phyloP scores from a whole-genome alignment of 2,329 filamentous ascomycete species.

The Fusarium nisikadoi region DNA sequence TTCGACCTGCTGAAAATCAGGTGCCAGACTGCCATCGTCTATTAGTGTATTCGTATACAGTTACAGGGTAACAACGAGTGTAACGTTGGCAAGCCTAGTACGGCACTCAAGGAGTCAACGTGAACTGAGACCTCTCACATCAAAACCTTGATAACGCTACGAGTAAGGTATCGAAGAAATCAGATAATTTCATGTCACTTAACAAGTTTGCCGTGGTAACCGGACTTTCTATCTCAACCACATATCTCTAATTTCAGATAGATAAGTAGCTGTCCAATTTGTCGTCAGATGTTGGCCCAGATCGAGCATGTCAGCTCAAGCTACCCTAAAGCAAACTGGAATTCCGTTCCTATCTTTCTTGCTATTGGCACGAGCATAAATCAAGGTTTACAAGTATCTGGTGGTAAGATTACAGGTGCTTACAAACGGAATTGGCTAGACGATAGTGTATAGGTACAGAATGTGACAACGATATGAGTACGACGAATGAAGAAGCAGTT shows the following conservation, averaged over 20 bases:
- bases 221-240: no score
- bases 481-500: constrained; percentile 8
- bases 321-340: neutral
- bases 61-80: neutral
- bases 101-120: neutral
- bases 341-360: neutral
- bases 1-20: neutral
- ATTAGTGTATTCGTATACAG: neutral
- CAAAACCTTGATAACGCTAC: neutral
- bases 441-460: neutral
- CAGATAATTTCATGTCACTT: neutral
- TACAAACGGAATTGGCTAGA: constrained; percentile 8
- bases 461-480: constrained; percentile 14
- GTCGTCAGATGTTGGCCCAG: neutral
- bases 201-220: neutral
- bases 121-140: neutral
- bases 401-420: neutral
- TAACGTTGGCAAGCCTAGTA: neutral
- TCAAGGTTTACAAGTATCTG: constrained; percentile 6
- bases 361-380: constrained; percentile 18
- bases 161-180: neutral
- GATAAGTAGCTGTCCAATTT: no score
- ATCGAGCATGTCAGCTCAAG: no score
- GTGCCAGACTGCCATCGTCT: neutral
- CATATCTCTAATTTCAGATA: neutral